Percentiles rank a stretch among this genome's conserved stretches.
These are phyloP conservation scores for Chondrus crispus DNA, from an alignment of 23 red algal genomes.

Conservation along the genomic window DNA sequence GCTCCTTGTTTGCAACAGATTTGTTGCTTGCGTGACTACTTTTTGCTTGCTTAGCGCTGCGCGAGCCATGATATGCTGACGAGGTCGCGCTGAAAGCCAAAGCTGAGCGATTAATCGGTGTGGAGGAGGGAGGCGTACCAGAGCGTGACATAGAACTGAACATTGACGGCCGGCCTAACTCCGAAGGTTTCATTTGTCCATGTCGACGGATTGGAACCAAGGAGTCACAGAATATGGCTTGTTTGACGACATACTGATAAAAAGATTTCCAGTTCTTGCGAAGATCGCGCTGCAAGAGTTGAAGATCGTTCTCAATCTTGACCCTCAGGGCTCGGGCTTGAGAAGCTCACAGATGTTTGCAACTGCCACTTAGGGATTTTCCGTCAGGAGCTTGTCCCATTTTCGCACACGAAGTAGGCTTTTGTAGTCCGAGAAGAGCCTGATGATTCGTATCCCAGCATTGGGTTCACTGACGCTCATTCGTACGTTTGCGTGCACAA, in stretches of 20 bases:
- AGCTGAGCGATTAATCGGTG: too few species aligned
- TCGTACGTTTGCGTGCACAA: not conserved
- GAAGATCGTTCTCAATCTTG: not conserved
- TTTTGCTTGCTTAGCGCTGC: too few species aligned
- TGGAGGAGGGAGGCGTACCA: too few species aligned
- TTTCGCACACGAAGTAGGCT: not conserved
- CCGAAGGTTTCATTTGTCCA: too few species aligned
- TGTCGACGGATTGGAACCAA: not conserved
- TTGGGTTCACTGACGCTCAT: not conserved
- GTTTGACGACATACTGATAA: not conserved
- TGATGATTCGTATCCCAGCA: not conserved
- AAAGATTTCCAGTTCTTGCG: not conserved
- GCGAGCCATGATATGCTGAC: too few species aligned
- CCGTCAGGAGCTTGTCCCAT: not conserved
- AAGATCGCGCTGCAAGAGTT: not conserved
- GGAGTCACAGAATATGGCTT: not conserved
- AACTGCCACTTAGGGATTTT: not conserved
- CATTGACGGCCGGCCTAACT: too few species aligned
- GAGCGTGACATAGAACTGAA: too few species aligned
- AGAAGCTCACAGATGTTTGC: not conserved
- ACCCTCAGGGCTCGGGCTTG: not conserved
- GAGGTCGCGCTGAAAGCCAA: too few species aligned
- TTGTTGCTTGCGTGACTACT: too few species aligned
- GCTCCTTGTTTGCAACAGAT: too few species aligned
- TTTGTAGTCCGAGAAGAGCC: not conserved